Evolutionary conservation across 2,329 filamentous ascomycete genomes (phyloP).

Genomic region (Aquanectria penicillioides): DNA sequence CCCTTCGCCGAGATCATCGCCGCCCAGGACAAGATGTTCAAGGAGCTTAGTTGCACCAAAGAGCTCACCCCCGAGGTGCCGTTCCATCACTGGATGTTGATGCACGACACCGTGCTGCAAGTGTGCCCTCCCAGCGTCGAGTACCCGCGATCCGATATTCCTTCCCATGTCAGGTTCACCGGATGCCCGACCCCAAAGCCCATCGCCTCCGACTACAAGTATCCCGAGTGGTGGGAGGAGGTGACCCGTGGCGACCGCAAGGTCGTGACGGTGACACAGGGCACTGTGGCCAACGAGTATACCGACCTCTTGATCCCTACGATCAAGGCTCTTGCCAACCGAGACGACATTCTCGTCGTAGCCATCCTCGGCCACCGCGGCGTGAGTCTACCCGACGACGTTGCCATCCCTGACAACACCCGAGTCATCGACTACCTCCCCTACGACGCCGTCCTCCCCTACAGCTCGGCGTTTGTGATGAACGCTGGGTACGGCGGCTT

Average conservation of each 20-base stretch:
- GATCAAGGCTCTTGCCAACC: conserved; percentile 52
- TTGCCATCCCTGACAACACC: conserved; percentile 52
- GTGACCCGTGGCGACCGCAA: conserved; percentile 46
- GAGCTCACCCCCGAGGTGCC: conserved; percentile 25
- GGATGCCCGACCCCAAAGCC: conserved; percentile 52
- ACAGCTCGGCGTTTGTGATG: conserved; percentile 56
- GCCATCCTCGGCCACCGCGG: conserved; percentile 43
- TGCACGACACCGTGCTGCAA: conserved; percentile 48
- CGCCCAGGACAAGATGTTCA: conserved; percentile 39
- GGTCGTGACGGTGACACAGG: conserved; percentile 58
- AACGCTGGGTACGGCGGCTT: conserved; percentile 62
- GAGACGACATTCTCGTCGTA: conserved; percentile 51
- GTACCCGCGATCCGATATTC: conserved; percentile 49
- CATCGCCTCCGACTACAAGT: conserved; percentile 40
- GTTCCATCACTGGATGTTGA: conserved; percentile 42
- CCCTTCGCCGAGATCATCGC: conserved; percentile 37
- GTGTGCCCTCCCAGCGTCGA: conserved; percentile 52
- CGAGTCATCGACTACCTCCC: conserved; percentile 58
- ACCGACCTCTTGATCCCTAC: conserved; percentile 57
- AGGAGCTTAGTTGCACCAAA: conserved; percentile 42
- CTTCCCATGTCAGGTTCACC: conserved; percentile 52
- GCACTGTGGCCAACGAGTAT: conserved; percentile 54
- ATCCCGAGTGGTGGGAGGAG: conserved; percentile 60
- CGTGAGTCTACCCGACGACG: conserved; percentile 35
- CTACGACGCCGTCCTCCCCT: conserved; percentile 57